A percentile compares a stretch with the other conserved stretches of the same genome.
phyloP scores from a whole-genome alignment of 2,329 filamentous ascomycete genomes.

The Scedosporium boydii region DNA sequence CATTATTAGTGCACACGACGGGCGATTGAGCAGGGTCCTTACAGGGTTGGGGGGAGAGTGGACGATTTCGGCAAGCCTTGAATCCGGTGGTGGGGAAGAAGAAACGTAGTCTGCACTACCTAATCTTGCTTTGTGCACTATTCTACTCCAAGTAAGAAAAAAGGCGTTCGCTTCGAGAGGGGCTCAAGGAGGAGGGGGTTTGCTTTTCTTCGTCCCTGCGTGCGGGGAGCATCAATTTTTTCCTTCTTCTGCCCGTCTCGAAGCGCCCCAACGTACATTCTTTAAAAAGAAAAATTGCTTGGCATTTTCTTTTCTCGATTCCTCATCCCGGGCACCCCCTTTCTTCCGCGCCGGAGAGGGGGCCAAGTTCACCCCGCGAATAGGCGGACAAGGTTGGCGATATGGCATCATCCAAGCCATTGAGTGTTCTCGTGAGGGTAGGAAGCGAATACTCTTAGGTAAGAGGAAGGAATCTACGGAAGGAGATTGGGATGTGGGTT shows the following conservation, averaged over 20 bases:
- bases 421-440: background rate
- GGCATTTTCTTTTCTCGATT: background rate
- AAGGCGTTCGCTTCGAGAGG: too few relatives aligned
- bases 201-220: too few relatives aligned
- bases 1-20: background rate
- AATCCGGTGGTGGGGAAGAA: background rate
- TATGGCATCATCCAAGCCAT: constrained; percentile 1
- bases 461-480: background rate
- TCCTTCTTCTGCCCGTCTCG: too few relatives aligned
- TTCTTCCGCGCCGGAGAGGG: background rate
- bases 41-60: background rate
- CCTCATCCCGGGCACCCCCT: background rate
- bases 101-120: too few relatives aligned
- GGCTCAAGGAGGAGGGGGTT: too few relatives aligned
- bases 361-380: background rate
- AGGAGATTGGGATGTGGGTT: too few relatives aligned
- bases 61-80: background rate
- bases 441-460: background rate
- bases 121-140: too few relatives aligned
- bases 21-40: background rate
- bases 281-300: too few relatives aligned
- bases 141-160: too few relatives aligned
- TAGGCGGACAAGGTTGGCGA: background rate
- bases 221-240: too few relatives aligned
- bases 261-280: too few relatives aligned